These are phyloP conservation scores for Begonia loranthoides DNA, from an alignment of 306 rosid genomes.

Conservation along the genomic window DNA sequence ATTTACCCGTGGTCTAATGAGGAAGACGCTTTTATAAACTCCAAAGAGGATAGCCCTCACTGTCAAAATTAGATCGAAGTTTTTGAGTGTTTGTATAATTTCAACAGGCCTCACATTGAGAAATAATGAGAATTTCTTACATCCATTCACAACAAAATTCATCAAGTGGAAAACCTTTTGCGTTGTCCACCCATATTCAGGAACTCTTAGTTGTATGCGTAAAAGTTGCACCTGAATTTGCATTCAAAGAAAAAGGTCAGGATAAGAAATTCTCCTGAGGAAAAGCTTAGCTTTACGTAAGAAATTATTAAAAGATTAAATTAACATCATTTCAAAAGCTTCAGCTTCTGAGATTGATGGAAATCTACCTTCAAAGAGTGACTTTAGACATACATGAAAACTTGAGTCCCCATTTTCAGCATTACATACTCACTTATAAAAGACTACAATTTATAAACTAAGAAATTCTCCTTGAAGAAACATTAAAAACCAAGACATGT, in stretches of 20 bases:
- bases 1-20: conserved; percentile 43
- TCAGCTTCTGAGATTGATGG: too few relatives aligned
- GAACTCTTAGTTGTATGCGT: conserved; percentile 60
- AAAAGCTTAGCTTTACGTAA: too few relatives aligned
- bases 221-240: conserved; percentile 46
- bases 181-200: conserved; percentile 74
- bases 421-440: too few relatives aligned
- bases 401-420: too few relatives aligned
- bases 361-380: too few relatives aligned
- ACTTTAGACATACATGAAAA: too few relatives aligned
- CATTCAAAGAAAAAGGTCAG: not conserved
- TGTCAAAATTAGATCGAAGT: conserved; percentile 20
- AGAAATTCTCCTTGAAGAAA: too few relatives aligned
- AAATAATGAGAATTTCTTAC: conserved; percentile 22
- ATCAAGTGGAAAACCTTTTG: conserved; percentile 76
- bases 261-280: too few relatives aligned
- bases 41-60: conserved; percentile 65
- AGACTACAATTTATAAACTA: too few relatives aligned
- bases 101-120: not conserved
- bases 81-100: not conserved
- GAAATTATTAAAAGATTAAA: too few relatives aligned
- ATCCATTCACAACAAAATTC: conserved; percentile 60
- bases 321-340: too few relatives aligned
- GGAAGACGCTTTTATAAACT: conserved; percentile 33
- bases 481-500: too few relatives aligned